A percentile compares a stretch with the other conserved stretches of the same genome.
Conservation (phyloP, 331 rosid genomes). For the Malus hybrid region DNA sequence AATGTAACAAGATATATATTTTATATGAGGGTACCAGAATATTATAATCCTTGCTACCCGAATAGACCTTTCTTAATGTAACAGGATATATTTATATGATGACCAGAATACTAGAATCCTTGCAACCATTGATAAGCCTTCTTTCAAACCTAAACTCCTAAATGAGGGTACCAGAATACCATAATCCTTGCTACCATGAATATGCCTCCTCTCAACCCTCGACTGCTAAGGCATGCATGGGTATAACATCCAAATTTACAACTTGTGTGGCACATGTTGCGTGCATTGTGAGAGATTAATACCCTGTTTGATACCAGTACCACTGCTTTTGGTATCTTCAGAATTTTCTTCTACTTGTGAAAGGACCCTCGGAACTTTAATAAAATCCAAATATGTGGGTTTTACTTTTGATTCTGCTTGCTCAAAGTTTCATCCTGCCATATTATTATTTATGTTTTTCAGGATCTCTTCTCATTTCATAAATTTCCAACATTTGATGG, state of each 20-base stretch:
- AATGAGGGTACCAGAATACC: background rate
- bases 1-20: background rate
- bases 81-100: no score
- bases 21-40: background rate
- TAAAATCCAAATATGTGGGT: background rate
- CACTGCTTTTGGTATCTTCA: no score
- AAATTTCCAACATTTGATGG: background rate
- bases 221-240: no score
- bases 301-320: no score
- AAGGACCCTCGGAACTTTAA: background rate
- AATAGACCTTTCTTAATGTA: no score
- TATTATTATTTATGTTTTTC: background rate
- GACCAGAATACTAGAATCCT: no score
- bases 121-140: background rate
- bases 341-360: no score
- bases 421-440: background rate
- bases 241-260: no score
- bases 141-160: no score
- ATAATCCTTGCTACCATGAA: background rate
- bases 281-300: no score
- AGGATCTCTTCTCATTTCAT: background rate
- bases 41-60: background rate
- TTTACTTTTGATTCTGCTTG: background rate
- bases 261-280: no score
- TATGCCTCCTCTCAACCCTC: background rate